Evolutionary conservation across 129 eudicot species (phyloP).

Genomic region (Flaveria bidentis): DNA sequence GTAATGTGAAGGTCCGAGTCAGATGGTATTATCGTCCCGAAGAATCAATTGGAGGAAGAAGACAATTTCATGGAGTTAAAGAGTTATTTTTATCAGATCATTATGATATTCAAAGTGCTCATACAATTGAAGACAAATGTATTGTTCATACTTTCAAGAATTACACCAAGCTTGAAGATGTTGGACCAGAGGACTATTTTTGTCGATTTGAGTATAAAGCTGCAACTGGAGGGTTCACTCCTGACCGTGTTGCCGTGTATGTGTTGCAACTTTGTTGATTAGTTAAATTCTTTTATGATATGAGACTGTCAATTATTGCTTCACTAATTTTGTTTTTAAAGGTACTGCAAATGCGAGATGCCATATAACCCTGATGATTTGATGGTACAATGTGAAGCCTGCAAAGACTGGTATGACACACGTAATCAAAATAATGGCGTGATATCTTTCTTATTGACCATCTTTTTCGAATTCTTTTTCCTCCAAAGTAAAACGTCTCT

Average conservation of each 20-base stretch:
- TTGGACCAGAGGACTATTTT: constrained; percentile 64
- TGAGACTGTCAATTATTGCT: not conserved
- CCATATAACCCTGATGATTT: constrained; percentile 69
- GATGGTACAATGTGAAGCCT: constrained; percentile 66
- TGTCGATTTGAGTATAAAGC: constrained; percentile 72
- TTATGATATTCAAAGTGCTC: constrained; percentile 62
- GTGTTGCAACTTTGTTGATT: constrained; percentile 14
- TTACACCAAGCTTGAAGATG: constrained; percentile 69
- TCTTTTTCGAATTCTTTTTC: not conserved
- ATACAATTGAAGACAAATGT: constrained; percentile 66
- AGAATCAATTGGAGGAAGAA: constrained; percentile 69
- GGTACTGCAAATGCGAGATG: constrained; percentile 77
- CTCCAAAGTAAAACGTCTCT: not conserved
- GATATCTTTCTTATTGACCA: not conserved
- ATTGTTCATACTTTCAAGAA: constrained; percentile 67
- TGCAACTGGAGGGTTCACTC: constrained; percentile 62
- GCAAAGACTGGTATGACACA: constrained; percentile 62
- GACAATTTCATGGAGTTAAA: constrained; percentile 65
- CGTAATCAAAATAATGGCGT: not conserved
- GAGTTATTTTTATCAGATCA: constrained; percentile 72
- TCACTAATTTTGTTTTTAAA: constrained; percentile 27
- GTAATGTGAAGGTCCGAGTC: constrained; percentile 53
- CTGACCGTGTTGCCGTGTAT: constrained; percentile 71
- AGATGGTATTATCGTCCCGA: constrained; percentile 78
- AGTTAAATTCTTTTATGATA: not conserved